Conservation (phyloP, 305 asterid genomes). For the Fraxinus albicans region DNA sequence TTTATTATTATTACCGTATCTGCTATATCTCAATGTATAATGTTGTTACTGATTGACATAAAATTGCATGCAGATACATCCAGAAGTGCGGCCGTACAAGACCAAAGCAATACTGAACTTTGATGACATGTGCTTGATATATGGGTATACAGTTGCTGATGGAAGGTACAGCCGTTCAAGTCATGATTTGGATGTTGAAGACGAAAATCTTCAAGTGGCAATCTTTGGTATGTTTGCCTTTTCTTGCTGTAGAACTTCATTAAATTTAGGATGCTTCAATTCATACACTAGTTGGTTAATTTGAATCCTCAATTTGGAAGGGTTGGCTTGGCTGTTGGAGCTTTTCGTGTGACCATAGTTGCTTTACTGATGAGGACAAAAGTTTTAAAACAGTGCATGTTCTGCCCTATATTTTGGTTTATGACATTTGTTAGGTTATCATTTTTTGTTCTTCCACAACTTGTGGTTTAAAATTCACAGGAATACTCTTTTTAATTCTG, state of each 20-base stretch:
- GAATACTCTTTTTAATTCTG: background rate
- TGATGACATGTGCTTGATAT: conserved; percentile 43
- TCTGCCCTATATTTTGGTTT: background rate
- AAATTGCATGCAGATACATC: conserved; percentile 37
- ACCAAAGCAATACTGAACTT: conserved; percentile 37
- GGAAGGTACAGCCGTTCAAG: conserved; percentile 51
- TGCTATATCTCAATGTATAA: conserved; percentile 1
- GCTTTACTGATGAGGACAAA: background rate
- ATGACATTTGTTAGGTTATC: background rate
- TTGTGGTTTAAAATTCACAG: background rate
- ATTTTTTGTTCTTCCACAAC: background rate
- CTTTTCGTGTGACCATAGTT: background rate
- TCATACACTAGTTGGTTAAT: background rate
- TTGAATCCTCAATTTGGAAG: conserved; percentile 1
- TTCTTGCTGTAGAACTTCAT: conserved; percentile 12
- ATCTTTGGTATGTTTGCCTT: conserved; percentile 25
- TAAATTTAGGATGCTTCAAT: background rate
- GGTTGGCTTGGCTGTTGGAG: background rate
- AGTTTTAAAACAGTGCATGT: background rate
- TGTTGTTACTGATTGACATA: conserved; percentile 1
- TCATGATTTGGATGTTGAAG: conserved; percentile 45
- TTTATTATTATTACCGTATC: conserved; percentile 2
- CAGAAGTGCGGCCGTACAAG: conserved; percentile 37
- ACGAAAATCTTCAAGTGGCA: conserved; percentile 32
- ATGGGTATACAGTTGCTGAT: conserved; percentile 43